Evolutionary conservation across 1,284 basidiomycete genomes (phyloP).

Genomic region (Boletus mariae): DNA sequence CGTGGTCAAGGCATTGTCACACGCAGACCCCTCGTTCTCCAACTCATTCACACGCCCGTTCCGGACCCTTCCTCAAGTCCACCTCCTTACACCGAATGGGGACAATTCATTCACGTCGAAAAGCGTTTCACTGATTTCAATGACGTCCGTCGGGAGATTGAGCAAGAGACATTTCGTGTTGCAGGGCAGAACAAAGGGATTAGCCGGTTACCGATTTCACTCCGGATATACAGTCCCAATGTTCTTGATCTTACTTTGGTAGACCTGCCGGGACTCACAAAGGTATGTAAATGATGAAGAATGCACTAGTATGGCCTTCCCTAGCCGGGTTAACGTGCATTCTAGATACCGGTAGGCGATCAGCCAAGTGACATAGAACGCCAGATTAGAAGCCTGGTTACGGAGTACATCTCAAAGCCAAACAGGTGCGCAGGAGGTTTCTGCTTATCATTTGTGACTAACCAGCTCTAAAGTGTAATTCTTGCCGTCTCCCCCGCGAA

Average conservation of each 20-base stretch:
- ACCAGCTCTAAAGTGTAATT: constrained; percentile 67
- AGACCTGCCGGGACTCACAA: constrained; percentile 94
- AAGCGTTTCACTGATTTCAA: constrained; percentile 93
- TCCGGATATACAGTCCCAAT: constrained; percentile 93
- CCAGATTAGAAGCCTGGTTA: constrained; percentile 90
- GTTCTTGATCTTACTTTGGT: constrained; percentile 95
- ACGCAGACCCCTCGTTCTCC: constrained; percentile 89
- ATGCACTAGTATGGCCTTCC: neutral
- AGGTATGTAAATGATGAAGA: constrained; percentile 48
- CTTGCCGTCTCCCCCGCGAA: constrained; percentile 96
- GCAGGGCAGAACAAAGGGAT: constrained; percentile 99
- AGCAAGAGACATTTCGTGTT: constrained; percentile 96
- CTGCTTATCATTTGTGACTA: neutral
- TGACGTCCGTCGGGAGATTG: constrained; percentile 95
- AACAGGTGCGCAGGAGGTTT: constrained; percentile 66
- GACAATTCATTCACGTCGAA: constrained; percentile 95
- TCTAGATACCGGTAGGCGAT: constrained; percentile 85
- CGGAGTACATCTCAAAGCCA: constrained; percentile 95
- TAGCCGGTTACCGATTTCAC: constrained; percentile 90
- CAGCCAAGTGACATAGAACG: constrained; percentile 94
- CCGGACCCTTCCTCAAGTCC: constrained; percentile 44
- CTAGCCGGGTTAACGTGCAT: neutral
- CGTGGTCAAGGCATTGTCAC: constrained; percentile 94
- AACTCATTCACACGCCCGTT: constrained; percentile 86
- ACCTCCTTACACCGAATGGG: constrained; percentile 76